Evolutionary conservation across 495 filamentous ascomycete species (phyloP).

Genomic region (Podospora sp.): DNA sequence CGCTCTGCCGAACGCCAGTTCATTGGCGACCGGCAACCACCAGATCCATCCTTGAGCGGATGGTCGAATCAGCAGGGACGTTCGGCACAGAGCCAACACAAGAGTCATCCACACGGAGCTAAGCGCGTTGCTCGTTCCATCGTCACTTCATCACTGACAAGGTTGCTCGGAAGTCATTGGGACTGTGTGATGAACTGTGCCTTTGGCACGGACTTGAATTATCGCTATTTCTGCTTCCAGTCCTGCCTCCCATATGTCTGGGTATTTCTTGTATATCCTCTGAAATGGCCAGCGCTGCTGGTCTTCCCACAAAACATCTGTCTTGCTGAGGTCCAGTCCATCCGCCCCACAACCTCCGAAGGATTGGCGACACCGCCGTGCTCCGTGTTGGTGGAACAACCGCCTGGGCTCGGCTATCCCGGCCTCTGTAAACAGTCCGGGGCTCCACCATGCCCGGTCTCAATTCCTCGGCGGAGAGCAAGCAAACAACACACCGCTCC

Average conservation of each 20-base stretch:
- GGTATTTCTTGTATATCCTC: not conserved
- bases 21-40: constrained; percentile 11
- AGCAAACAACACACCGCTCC: not conserved
- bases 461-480: not conserved
- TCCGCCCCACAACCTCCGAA: not conserved
- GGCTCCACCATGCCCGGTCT: not conserved
- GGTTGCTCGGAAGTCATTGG: not conserved
- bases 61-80: constrained; percentile 3
- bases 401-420: not conserved
- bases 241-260: not conserved
- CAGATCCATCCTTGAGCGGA: constrained; percentile 2
- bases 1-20: constrained; percentile 16
- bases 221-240: not conserved
- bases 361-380: not conserved
- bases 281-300: not conserved
- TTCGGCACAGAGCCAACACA: not conserved
- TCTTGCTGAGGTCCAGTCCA: not conserved
- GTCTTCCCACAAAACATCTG: not conserved
- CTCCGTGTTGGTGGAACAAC: not conserved
- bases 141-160: constrained; percentile 2
- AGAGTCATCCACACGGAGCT: not conserved
- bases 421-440: not conserved
- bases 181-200: not conserved
- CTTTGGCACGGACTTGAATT: not conserved
- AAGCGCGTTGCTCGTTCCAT: not conserved